phyloP scores from a whole-genome alignment of 805 yeast genomes.

The Kodamaea kaohsiungensis region DNA sequence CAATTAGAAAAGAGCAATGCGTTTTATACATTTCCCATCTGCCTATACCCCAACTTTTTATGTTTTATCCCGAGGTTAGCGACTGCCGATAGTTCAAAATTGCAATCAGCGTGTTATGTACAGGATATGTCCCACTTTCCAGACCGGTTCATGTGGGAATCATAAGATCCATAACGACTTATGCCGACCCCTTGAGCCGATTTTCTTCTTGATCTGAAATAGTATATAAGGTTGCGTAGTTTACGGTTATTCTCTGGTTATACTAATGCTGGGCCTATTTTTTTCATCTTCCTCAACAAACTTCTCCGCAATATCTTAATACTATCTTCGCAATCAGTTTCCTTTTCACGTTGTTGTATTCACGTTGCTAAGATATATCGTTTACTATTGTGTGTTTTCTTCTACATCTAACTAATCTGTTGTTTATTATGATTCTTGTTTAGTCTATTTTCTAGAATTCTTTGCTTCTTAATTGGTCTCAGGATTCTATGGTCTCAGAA shows the following conservation, averaged over 20 bases:
- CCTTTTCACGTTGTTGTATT: neutral
- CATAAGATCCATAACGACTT: neutral
- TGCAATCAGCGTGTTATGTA: neutral
- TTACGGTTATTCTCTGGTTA: neutral
- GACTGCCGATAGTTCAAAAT: neutral
- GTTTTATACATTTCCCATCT: conserved; percentile 1
- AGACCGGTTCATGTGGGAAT: neutral
- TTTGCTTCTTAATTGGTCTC: no score
- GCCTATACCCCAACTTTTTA: conserved; percentile 5
- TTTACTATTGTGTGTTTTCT: neutral
- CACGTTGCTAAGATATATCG: neutral
- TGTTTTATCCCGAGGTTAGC: conserved; percentile 8
- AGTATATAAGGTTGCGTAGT: neutral
- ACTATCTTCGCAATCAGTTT: neutral
- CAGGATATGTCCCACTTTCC: conserved; percentile 2
- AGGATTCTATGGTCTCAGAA: no score
- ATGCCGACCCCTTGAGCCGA: neutral
- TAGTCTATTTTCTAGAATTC: no score
- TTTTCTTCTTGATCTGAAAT: neutral
- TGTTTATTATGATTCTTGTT: no score
- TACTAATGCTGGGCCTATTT: neutral
- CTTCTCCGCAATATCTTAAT: neutral
- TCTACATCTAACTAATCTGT: no score
- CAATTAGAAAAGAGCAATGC: neutral
- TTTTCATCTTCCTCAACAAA: neutral